Base-by-base conservation (phyloP, 768 basidiomycete genomes). In the Trametes cingulata region DNA sequence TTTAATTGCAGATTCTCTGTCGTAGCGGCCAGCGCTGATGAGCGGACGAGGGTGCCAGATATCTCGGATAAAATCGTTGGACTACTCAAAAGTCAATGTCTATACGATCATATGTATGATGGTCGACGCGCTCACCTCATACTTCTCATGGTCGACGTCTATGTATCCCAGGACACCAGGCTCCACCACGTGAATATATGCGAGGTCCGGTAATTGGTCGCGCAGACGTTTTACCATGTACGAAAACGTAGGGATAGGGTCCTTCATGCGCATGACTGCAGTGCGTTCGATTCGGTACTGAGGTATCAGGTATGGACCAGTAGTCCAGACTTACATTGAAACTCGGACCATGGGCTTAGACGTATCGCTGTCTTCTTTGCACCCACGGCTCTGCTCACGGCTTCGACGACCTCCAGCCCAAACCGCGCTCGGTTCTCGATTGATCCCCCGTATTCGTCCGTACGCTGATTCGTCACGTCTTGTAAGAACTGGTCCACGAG, bases 201-300 rank as follows among this genome's bases (percentile, higher is more conserved):
- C 59, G 22, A 54, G 52, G 45, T 58, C 55, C 9, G 46, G 50
- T 27, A 48, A 41, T 3, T 9, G 46, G 20, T 58, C 56, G 22
- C 49, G 49, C 3, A 63, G 51, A 12, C 39, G 52, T 19, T 33
- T 42, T 10, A 63, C 52, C 29, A 63, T 39, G 68, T 85, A 76
- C 0, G 74, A 63, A 72, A 82, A 88, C 13, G 81, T 81, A 0
- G 84, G 81, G 3, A 78, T 70, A 0, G 85, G 85, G 58, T 86
- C 76, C 4, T 66, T 56, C 80, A 83, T 82, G 9, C 74, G 68
- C 82, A 87, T 84, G 46, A 69, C 69, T 77, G 13, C 1, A 22
- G 20, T 1, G n/a, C 2, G 51, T 2, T 17, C 19, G 36, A 40
- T 2, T 17, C 19, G 36, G 25, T 3, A 6, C 24, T 1, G 22